Base-by-base conservation (phyloP, 2,329 filamentous ascomycete genomes). In the Trichophyton rubrum region DNA sequence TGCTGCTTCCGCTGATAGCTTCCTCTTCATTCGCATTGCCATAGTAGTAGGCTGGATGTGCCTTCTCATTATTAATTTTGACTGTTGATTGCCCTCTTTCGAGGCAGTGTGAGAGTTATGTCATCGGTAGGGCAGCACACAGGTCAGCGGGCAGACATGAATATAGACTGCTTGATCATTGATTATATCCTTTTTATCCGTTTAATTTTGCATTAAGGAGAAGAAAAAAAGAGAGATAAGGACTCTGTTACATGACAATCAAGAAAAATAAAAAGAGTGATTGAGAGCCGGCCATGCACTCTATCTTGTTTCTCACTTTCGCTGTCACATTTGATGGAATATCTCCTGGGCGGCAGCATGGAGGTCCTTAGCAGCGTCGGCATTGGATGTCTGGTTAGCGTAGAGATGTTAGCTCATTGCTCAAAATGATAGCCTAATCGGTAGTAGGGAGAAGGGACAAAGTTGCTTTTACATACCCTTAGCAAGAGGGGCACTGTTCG, bases 401-500 rank as follows among this genome's bases (percentile, higher is more conserved):
- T n/a, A n/a, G 17, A 41, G 51, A 20, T 30, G 24, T 47, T 15
- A 55, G 49, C 13, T 51, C 27, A 8, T 17, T 17, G 56, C 35
- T 59, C 38, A 35, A 30, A 7, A 49, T 17, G 47, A 56, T 15
- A 2, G 27, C 15, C 15, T 8, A 43, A 43, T 6, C 9, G 47
- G 43, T 49, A 43, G 24, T 17, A 30, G 15, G 5, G 49, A 24
- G 20, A 62, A 20, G 11, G 15, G 22, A 22, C n/a, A 58, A n/a
- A 47, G 33, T 13, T 9, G 33, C 27, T 5, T 5, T 47, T 41
- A 68, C 74, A 67, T 73, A 85, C 83, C 74, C 82, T 82, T 40
- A 86, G 71, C 64, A 84, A 73, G 60, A 83, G 73, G 61, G 79
- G 75, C 41, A 82, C 76, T 9, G 74, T 73, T 61, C 77, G 78